Base-by-base conservation (phyloP, 129 eudicot genomes). In the Centaurea solstitialis region DNA sequence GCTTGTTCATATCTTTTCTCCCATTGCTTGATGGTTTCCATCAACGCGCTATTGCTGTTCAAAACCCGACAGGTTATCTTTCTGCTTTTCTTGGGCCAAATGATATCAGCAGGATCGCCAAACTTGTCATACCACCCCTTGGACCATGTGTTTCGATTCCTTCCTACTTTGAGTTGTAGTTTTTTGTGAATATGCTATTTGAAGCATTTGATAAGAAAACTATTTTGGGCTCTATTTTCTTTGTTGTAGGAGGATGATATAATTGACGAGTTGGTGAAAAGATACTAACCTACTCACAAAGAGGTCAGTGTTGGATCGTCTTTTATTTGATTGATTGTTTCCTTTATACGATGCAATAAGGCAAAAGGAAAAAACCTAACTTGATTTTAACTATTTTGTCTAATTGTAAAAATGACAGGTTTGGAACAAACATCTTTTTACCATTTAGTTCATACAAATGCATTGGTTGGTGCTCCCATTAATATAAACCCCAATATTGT, bases 381-480 rank as follows among this genome's bases (percentile, higher is more conserved):
- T 23, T 85, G 79, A 38, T n/a, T 70, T 80, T 33, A 35, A 57
- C 61, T 20, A 23, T 57, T 67, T n/a, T 77, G 39, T 77, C 13
- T 77, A 6, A 28, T 65, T 73, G 72, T 70, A 67, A 72, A 26
- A 74, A 11, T 81, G 76, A 71, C 35, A 95, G 98, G 98, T 92
- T 70, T 95, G 98, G 99, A 89, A 91, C 20, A 95, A 1, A 98
- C 99, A 37, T 89, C 90, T 76, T 86, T 92, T 45, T 95, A n/a
- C n/a, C n/a, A n/a, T n/a, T n/a, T n/a, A n/a, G n/a, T n/a, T n/a
- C n/a, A n/a, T n/a, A n/a, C n/a, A n/a, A n/a, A n/a, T n/a, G n/a
- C n/a, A n/a, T n/a, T n/a, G n/a, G n/a, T n/a, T n/a, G n/a, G n/a
- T n/a, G n/a, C n/a, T n/a, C n/a, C n/a, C n/a, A n/a, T n/a, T n/a